Percentiles rank a stretch among this genome's conserved stretches.
phyloP scores from a whole-genome alignment of 495 filamentous ascomycete genomes.

The Lichenothelia convexa region DNA sequence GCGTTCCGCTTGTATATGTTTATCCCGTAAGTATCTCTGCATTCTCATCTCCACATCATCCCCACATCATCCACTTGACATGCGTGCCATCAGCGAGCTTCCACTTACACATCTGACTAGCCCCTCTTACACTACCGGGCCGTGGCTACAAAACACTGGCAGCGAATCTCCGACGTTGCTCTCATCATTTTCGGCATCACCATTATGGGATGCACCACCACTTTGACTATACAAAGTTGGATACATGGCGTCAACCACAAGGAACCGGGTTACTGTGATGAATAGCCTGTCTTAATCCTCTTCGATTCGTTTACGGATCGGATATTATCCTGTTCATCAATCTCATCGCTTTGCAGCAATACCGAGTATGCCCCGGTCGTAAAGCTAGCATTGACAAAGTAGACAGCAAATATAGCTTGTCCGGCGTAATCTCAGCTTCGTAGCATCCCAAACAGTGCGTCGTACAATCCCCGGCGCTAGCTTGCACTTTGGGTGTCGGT shows the following conservation, averaged over 20 bases:
- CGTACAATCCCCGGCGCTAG: too few species aligned
- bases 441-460: too few species aligned
- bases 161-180: conserved; percentile 48
- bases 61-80: background rate
- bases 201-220: conserved; percentile 80
- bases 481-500: too few species aligned
- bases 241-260: conserved; percentile 27
- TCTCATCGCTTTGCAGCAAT: too few species aligned
- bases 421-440: too few species aligned
- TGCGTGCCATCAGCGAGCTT: too few species aligned
- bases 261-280: conserved; percentile 44
- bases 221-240: conserved; percentile 72
- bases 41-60: background rate
- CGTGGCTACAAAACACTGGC: conserved; percentile 44
- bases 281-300: too few species aligned
- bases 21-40: conserved; percentile 56
- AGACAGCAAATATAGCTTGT: too few species aligned
- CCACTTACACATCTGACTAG: conserved; percentile 29
- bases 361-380: too few species aligned
- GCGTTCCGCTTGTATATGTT: conserved; percentile 91
- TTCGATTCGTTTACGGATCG: too few species aligned
- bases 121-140: conserved; percentile 74
- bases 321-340: too few species aligned
- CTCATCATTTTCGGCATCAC: conserved; percentile 66
- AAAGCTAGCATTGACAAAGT: too few species aligned